These are phyloP conservation scores for Tolypocladium endophyticum DNA, from an alignment of 2,329 filamentous ascomycete species.

Conservation along the genomic window DNA sequence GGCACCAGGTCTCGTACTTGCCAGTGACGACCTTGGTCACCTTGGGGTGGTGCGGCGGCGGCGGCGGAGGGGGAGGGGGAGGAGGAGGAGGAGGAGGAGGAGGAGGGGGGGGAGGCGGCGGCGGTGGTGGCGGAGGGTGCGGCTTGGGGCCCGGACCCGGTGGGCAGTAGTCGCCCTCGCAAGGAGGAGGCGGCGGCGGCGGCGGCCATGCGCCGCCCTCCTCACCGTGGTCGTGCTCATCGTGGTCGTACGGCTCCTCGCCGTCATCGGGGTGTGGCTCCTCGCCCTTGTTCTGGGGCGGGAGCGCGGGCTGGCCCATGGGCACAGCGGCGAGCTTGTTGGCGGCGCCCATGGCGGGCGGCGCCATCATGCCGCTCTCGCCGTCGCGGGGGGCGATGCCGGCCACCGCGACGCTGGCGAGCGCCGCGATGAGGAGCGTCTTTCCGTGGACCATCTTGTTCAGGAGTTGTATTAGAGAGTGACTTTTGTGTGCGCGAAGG, in stretches of 20 bases:
- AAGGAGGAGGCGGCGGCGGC: too few species aligned
- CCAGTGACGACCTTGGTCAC: slow-evolving; percentile 24
- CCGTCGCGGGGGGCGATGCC: background rate
- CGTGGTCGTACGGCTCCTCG: background rate
- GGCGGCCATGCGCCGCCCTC: too few species aligned
- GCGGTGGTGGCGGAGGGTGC: too few species aligned
- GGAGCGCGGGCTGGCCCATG: too few species aligned
- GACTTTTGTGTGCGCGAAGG: background rate
- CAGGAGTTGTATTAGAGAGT: background rate
- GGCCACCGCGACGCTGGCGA: slow-evolving; percentile 11
- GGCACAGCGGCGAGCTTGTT: background rate
- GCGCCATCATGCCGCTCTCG: background rate
- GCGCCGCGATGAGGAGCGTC: slow-evolving; percentile 14
- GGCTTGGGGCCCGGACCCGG: too few species aligned
- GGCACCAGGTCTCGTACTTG: slow-evolving; percentile 29
- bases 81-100: too few species aligned
- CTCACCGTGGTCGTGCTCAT: background rate
- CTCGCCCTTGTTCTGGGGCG: background rate
- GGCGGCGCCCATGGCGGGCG: background rate
- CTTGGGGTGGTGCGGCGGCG: background rate
- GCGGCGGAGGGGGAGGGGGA: too few species aligned
- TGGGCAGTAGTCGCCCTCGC: too few species aligned
- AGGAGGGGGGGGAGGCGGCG: too few species aligned
- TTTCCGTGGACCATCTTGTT: slow-evolving; percentile 8
- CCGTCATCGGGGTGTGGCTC: background rate